Percentiles rank a stretch among this genome's conserved stretches.
Evolutionary conservation across 345 rosid genomes (phyloP).

Genomic region (Lepidium africanum): DNA sequence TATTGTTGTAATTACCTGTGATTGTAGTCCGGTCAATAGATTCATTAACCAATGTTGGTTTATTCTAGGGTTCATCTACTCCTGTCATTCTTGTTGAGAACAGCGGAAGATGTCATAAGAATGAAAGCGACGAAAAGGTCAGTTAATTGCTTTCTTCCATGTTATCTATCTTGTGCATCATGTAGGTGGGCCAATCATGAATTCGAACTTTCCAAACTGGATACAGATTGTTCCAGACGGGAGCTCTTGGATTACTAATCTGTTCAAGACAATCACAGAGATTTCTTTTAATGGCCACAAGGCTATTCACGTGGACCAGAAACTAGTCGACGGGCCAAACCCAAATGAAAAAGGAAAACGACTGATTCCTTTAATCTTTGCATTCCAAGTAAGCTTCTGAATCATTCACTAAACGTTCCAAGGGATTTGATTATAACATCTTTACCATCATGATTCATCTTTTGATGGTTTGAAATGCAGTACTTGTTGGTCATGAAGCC

Average conservation of each 20-base stretch:
- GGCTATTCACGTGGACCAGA: slow-evolving; percentile 41
- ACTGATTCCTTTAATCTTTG: slow-evolving; percentile 39
- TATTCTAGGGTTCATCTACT: slow-evolving; percentile 28
- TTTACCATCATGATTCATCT: not conserved
- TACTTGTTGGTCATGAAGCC: slow-evolving; percentile 38
- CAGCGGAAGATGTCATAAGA: slow-evolving; percentile 56
- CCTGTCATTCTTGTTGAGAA: slow-evolving; percentile 53
- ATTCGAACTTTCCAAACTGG: not conserved
- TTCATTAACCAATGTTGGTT: not conserved
- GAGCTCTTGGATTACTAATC: slow-evolving; percentile 43
- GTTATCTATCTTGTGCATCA: not conserved
- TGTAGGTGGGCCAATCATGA: not conserved
- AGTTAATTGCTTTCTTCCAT: slow-evolving; percentile 6
- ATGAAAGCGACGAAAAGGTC: slow-evolving; percentile 56
- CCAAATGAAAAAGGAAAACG: slow-evolving; percentile 46
- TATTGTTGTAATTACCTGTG: not conserved
- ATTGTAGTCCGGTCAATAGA: not conserved
- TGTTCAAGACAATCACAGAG: slow-evolving; percentile 36
- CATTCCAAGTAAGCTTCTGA: slow-evolving; percentile 38
- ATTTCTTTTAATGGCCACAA: slow-evolving; percentile 38
- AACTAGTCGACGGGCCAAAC: slow-evolving; percentile 48
- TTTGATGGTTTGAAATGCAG: slow-evolving; percentile 19
- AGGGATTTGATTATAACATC: not conserved
- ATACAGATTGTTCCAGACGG: slow-evolving; percentile 51
- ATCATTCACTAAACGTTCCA: not conserved